phyloP scores from a whole-genome alignment of 2,329 filamentous ascomycete genomes.

The Orbilia oligospora region DNA sequence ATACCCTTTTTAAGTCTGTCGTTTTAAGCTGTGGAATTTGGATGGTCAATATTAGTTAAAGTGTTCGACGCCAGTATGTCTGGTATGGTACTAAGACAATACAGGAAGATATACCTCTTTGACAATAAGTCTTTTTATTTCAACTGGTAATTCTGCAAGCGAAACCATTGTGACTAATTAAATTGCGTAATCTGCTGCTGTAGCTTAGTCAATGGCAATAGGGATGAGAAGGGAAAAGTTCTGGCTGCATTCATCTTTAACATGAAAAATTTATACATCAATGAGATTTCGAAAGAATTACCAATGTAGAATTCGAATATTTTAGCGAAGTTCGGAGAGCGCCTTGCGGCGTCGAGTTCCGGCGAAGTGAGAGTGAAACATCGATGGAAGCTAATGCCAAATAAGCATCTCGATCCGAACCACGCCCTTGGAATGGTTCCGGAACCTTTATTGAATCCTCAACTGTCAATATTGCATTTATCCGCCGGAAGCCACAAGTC shows the following conservation, averaged over 20 bases:
- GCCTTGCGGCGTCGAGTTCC: neutral
- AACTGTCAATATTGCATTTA: neutral
- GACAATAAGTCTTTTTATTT: constrained; percentile 31
- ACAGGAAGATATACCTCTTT: constrained; percentile 6
- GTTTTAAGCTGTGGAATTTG: constrained; percentile 15
- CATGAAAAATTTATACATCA: neutral
- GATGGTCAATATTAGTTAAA: too few relatives aligned
- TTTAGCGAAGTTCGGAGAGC: neutral
- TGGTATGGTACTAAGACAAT: too few relatives aligned
- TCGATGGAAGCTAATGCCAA: neutral
- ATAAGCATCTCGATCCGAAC: neutral
- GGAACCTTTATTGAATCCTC: neutral
- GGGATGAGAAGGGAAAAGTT: neutral
- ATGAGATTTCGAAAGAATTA: too few relatives aligned
- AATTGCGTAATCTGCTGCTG: neutral
- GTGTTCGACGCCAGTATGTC: too few relatives aligned
- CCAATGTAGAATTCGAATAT: neutral
- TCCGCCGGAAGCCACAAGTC: neutral
- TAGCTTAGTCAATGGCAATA: neutral
- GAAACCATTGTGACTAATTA: constrained; percentile 9
- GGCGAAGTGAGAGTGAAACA: neutral
- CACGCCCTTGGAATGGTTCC: neutral
- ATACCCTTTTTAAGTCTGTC: constrained; percentile 26
- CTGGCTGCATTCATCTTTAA: neutral
- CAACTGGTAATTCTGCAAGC: constrained; percentile 23